These are phyloP conservation scores for Obelidium mucronatum DNA, from an alignment of 192 early-diverging fungal species.

Conservation along the genomic window DNA sequence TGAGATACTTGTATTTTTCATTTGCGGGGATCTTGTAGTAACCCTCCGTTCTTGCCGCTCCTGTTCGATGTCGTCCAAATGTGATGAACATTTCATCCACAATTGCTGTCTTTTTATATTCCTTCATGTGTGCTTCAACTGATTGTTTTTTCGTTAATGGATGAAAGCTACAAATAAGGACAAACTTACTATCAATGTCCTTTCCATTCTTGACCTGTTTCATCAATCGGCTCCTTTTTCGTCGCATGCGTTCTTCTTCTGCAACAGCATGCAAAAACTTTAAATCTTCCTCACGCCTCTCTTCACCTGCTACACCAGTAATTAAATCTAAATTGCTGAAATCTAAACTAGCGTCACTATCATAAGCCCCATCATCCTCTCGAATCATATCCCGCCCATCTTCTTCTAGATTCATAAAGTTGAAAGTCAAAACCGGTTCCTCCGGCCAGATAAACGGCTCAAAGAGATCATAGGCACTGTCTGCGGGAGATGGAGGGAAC, in stretches of 20 bases:
- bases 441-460: constrained; percentile 34
- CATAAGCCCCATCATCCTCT: constrained; percentile 21
- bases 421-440: constrained; percentile 17
- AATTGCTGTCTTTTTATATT: neutral
- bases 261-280: constrained; percentile 38
- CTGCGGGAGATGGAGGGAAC: constrained; percentile 26
- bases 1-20: constrained; percentile 60
- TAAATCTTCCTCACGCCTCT: constrained; percentile 26
- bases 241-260: constrained; percentile 25
- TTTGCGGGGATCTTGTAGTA: constrained; percentile 72
- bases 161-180: neutral
- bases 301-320: constrained; percentile 22
- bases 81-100: constrained; percentile 32
- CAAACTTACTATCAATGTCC: constrained; percentile 13
- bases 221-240: constrained; percentile 29
- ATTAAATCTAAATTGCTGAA: constrained; percentile 31
- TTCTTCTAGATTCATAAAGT: constrained; percentile 20
- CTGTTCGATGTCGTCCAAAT: constrained; percentile 62
- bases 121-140: constrained; percentile 31
- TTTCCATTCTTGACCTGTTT: constrained; percentile 14
- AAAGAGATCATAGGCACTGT: constrained; percentile 19
- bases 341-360: constrained; percentile 33
- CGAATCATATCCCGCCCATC: neutral
- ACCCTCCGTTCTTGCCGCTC: constrained; percentile 85
- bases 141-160: neutral